Evolutionary conservation across 2,329 filamentous ascomycete species (phyloP).

Genomic region (Microcyclospora tardicrescens): DNA sequence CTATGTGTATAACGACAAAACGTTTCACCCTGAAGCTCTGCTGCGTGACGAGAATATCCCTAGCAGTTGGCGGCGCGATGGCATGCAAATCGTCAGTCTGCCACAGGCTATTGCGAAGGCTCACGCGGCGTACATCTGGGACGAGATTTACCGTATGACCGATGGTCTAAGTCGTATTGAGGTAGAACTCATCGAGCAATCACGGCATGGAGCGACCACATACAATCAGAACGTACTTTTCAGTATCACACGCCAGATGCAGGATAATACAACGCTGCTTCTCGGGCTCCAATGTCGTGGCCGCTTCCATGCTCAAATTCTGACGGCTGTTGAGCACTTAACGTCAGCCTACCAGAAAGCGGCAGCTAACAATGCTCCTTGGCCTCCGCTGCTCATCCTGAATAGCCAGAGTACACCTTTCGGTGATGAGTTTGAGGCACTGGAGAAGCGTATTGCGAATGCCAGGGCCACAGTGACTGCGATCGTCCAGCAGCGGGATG

Average conservation of each 20-base stretch:
- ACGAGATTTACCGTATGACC: not conserved
- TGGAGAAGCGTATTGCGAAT: conserved; percentile 1
- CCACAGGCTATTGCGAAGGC: not conserved
- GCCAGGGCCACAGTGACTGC: not conserved
- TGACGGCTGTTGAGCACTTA: conserved; percentile 1
- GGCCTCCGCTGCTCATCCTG: conserved; percentile 1
- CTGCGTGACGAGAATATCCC: not conserved
- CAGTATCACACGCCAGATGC: not conserved
- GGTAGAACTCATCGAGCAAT: not conserved
- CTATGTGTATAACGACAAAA: conserved; percentile 1
- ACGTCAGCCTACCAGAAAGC: not conserved
- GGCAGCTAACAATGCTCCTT: not conserved
- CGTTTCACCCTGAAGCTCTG: not conserved
- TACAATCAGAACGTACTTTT: too few relatives aligned
- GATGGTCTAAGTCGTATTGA: not conserved
- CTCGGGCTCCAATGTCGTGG: conserved; percentile 1
- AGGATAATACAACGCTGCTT: not conserved
- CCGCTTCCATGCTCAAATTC: conserved; percentile 1
- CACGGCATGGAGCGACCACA: not conserved
- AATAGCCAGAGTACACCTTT: not conserved
- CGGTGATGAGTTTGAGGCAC: not conserved
- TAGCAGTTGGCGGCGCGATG: conserved; percentile 2
- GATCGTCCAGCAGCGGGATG: conserved; percentile 1
- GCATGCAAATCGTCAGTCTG: conserved; percentile 4
- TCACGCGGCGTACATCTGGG: not conserved